These are phyloP conservation scores for Ogataea wickerhamii DNA, from an alignment of 805 yeast species.

Conservation along the genomic window DNA sequence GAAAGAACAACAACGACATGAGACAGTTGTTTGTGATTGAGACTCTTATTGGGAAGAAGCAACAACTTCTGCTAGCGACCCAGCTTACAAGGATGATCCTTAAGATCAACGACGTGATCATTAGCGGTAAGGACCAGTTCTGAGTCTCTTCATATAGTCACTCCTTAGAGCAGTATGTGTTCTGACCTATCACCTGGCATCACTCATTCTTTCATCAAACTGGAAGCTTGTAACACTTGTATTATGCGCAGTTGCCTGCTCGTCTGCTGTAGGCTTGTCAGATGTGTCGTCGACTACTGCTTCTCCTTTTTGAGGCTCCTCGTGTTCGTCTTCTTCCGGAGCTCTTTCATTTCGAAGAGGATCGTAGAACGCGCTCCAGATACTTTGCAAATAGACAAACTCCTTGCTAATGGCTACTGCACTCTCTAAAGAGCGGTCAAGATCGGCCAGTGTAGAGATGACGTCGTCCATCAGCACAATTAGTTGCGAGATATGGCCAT, in stretches of 20 bases:
- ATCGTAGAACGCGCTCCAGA: constrained; percentile 23
- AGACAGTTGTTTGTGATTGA: constrained; percentile 90
- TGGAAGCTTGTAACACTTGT: constrained; percentile 20
- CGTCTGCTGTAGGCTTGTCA: neutral
- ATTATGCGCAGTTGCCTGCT: constrained; percentile 1
- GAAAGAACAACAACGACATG: constrained; percentile 87
- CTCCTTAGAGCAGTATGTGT: neutral
- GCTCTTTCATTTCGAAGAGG: constrained; percentile 17
- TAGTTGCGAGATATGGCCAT: constrained; percentile 17
- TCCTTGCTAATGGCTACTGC: constrained; percentile 22
- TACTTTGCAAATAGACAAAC: constrained; percentile 16
- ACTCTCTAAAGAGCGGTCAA: constrained; percentile 20
- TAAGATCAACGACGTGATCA: constrained; percentile 94
- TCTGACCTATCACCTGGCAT: constrained; percentile 5
- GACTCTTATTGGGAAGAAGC: constrained; percentile 96
- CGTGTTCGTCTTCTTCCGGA: constrained; percentile 7
- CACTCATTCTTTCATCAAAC: constrained; percentile 28
- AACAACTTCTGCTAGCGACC: constrained; percentile 91
- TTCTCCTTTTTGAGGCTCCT: constrained; percentile 4
- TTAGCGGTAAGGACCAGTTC: constrained; percentile 41
- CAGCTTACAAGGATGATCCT: constrained; percentile 97
- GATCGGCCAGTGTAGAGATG: constrained; percentile 15
- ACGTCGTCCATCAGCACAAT: constrained; percentile 21
- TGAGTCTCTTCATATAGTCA: constrained; percentile 6
- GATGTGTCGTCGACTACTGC: neutral